Conservation (phyloP, 176 grass and related monocot species). For the Raddia guianensis region DNA sequence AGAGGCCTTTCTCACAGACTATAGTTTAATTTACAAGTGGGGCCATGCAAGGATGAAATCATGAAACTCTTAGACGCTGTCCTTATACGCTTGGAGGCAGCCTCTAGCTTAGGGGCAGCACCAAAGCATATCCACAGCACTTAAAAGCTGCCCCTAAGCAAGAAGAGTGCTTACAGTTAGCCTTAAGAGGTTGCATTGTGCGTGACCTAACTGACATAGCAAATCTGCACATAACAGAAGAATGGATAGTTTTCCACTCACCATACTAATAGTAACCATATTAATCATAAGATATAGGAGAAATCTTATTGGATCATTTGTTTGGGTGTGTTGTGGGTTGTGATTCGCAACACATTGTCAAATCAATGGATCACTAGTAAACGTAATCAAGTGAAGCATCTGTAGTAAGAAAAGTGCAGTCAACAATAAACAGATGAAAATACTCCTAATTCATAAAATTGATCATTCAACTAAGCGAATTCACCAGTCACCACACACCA, state of each 20-base stretch:
- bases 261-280: neutral
- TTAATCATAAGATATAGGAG: neutral
- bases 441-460: neutral
- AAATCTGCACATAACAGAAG: neutral
- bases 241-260: neutral
- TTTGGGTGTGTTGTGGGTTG: neutral
- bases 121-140: too few species aligned
- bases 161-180: too few species aligned
- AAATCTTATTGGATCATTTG: neutral
- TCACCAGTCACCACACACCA: slow-evolving; percentile 1
- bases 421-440: slow-evolving; percentile 20
- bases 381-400: neutral
- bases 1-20: too few species aligned
- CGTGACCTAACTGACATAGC: neutral
- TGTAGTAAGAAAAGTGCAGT: neutral
- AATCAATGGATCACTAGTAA: neutral
- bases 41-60: too few species aligned
- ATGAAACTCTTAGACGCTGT: too few species aligned
- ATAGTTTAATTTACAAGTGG: too few species aligned
- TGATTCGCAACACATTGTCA: neutral
- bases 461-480: neutral
- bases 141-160: too few species aligned
- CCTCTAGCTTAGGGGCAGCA: too few species aligned
- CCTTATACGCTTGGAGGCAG: too few species aligned
- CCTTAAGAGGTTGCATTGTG: too few species aligned